Conservation (phyloP, 139 green algal species). For the Pleodorina starrii region DNA sequence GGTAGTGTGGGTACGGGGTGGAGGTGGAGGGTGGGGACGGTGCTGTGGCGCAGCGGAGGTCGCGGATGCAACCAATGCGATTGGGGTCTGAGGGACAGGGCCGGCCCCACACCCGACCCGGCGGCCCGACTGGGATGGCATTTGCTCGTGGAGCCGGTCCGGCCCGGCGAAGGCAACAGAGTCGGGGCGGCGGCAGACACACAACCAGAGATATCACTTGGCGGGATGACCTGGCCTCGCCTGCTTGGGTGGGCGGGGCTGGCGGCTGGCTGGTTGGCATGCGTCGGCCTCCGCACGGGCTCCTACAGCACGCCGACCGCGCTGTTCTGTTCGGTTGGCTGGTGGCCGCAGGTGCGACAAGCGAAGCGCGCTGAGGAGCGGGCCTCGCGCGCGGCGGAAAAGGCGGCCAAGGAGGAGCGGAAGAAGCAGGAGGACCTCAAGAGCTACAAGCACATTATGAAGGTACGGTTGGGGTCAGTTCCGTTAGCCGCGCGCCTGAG, state of each 20-base stretch:
- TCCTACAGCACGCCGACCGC: background rate
- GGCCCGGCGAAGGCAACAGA: no score
- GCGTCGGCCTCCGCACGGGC: background rate
- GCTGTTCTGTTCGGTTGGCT: background rate
- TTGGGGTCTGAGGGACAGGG: no score
- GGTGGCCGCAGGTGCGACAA: conserved; percentile 49
- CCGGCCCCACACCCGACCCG: no score
- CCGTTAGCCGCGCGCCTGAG: background rate
- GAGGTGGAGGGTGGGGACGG: no score
- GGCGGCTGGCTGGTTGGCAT: background rate
- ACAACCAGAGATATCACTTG: background rate
- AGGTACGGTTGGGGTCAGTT: no score
- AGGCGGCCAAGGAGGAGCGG: conserved; percentile 79
- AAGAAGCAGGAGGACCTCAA: conserved; percentile 77
- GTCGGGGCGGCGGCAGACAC: background rate
- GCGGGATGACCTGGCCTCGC: background rate
- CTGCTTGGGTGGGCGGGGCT: background rate
- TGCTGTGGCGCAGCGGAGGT: no score
- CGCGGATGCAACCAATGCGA: no score
- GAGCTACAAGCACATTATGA: conserved; percentile 88
- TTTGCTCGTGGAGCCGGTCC: no score
- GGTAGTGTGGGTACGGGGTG: no score
- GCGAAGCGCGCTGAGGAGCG: conserved; percentile 68
- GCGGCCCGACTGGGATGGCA: no score
- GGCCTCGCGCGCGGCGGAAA: conserved; percentile 69